Conservation (phyloP, 306 rosid genomes). For the Malus asiatica region DNA sequence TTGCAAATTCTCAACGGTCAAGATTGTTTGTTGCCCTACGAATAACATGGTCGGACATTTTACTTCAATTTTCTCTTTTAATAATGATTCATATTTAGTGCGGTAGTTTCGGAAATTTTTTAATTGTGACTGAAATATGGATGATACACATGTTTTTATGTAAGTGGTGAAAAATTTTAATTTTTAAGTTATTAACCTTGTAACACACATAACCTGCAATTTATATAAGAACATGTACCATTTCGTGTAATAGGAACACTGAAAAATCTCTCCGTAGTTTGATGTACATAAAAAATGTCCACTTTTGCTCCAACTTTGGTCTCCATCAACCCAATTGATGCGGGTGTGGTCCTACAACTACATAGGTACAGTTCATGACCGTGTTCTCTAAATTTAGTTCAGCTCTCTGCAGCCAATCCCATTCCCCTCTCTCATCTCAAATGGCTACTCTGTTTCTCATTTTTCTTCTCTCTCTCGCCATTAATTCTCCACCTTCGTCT, state of each 20-base stretch:
- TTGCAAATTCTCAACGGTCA: too few species aligned
- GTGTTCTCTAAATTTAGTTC: background rate
- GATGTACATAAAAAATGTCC: background rate
- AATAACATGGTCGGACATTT: too few species aligned
- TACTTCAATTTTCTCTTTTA: too few species aligned
- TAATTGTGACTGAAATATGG: fast-evolving
- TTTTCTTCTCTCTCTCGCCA: conserved; percentile 7
- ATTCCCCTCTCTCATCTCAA: background rate
- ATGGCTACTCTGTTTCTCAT: conserved; percentile 20
- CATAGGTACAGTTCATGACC: background rate
- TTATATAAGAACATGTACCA: too few species aligned
- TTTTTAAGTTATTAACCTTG: too few species aligned
- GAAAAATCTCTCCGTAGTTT: too few species aligned
- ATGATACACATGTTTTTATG: too few species aligned
- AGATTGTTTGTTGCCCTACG: too few species aligned
- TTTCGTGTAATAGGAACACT: fast-evolving
- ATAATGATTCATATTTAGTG: background rate
- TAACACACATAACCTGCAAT: fast-evolving
- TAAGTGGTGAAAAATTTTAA: too few species aligned
- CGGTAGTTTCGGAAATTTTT: background rate
- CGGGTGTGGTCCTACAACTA: background rate
- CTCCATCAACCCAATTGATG: background rate
- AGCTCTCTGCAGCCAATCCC: background rate
- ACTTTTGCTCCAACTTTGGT: background rate
- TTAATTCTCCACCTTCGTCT: conserved; percentile 13